These are phyloP conservation scores for Rhynchospora breviuscula DNA, from an alignment of 176 grass and related monocot species.

Conservation along the genomic window DNA sequence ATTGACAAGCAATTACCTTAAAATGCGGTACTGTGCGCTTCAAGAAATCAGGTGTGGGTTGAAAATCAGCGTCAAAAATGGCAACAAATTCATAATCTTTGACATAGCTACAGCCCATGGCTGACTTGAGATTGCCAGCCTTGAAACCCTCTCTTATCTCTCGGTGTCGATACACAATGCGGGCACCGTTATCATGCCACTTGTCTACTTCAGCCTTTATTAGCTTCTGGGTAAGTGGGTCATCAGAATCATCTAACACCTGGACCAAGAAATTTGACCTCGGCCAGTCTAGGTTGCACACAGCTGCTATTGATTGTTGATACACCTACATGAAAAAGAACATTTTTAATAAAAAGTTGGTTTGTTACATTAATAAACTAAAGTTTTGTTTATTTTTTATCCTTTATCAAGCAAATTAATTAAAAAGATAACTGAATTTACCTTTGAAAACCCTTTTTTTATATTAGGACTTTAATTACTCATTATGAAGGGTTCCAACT, in stretches of 20 bases:
- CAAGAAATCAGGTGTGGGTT: slow-evolving; percentile 40
- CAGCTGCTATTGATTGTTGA: slow-evolving; percentile 49
- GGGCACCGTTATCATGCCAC: slow-evolving; percentile 36
- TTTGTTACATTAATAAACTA: neutral
- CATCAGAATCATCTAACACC: slow-evolving; percentile 45
- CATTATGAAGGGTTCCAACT: neutral
- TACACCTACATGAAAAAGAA: slow-evolving; percentile 35
- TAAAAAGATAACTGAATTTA: neutral
- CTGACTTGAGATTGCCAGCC: slow-evolving; percentile 50
- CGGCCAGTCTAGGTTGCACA: slow-evolving; percentile 50
- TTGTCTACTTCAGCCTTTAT: slow-evolving; percentile 51
- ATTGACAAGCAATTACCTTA: slow-evolving; percentile 27
- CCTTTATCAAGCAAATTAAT: neutral
- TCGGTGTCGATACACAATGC: slow-evolving; percentile 40
- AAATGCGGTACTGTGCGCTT: slow-evolving; percentile 46
- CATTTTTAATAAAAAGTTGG: neutral
- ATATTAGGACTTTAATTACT: neutral
- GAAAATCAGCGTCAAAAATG: slow-evolving; percentile 52
- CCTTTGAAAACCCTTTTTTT: neutral
- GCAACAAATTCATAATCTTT: slow-evolving; percentile 54
- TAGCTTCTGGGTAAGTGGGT: slow-evolving; percentile 29
- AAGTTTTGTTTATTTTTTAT: neutral
- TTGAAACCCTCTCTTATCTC: slow-evolving; percentile 46
- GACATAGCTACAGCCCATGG: slow-evolving; percentile 46
- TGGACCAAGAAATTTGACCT: slow-evolving; percentile 41